Conservation (phyloP, 2,329 filamentous ascomycete genomes). For the Neofusicoccum umdonicola region DNA sequence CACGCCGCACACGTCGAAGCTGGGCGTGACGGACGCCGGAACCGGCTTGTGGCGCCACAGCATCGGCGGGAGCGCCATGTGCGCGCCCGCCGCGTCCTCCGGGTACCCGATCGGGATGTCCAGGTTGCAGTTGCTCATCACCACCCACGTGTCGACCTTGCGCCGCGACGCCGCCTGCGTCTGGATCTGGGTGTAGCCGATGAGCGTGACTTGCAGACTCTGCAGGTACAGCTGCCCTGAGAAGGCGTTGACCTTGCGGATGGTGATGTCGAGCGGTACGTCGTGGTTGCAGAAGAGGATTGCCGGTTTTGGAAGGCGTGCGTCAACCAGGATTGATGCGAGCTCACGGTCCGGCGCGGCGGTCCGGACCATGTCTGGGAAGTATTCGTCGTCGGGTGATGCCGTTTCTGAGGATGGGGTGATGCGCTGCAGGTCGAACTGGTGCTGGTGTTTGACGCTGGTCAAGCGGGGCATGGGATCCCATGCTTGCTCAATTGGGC, state of each 20-base stretch:
- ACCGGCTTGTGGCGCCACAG: neutral
- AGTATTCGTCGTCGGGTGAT: neutral
- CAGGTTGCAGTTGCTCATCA: neutral
- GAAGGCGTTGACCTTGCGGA: slow-evolving; percentile 12
- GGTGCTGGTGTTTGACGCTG: slow-evolving; percentile 6
- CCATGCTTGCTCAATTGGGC: slow-evolving; percentile 2
- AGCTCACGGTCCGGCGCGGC: neutral
- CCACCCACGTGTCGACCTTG: neutral
- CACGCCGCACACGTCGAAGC: slow-evolving; percentile 2
- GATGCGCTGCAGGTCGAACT: neutral
- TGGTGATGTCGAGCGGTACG: neutral
- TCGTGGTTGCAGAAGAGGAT: slow-evolving; percentile 1
- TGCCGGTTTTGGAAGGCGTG: neutral
- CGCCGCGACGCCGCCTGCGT: neutral
- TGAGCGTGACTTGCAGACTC: neutral
- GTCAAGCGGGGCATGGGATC: neutral
- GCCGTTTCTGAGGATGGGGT: neutral
- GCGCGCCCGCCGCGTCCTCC: neutral
- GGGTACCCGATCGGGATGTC: neutral
- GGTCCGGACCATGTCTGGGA: neutral
- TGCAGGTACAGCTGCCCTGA: slow-evolving; percentile 2
- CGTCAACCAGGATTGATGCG: neutral
- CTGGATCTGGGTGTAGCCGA: slow-evolving; percentile 1
- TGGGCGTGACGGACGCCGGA: neutral
- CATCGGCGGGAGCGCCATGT: neutral